Percentiles rank a stretch among this genome's conserved stretches.
These are phyloP conservation scores for Oxyria digyna DNA, from an alignment of 148 eudicot genomes.

Conservation along the genomic window DNA sequence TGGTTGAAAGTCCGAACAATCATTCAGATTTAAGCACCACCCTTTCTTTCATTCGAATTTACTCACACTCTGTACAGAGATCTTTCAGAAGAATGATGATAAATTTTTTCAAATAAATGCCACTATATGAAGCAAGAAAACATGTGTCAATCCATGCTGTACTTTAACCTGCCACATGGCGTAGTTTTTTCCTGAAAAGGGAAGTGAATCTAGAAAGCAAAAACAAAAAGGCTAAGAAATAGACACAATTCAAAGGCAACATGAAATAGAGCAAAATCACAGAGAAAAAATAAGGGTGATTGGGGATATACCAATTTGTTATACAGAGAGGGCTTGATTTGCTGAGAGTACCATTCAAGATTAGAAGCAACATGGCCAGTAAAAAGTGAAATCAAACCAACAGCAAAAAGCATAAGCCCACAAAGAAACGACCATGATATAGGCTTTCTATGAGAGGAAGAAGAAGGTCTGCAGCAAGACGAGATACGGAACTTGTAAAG, in stretches of 20 bases:
- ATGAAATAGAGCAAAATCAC: background rate
- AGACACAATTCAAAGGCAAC: background rate
- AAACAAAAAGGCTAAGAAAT: background rate
- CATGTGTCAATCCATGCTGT: background rate
- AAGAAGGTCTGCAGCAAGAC: slow-evolving; percentile 22
- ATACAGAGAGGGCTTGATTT: slow-evolving; percentile 44
- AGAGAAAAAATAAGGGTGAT: background rate
- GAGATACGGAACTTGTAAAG: slow-evolving; percentile 13
- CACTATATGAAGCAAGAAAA: background rate
- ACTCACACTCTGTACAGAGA: background rate
- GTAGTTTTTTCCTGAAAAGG: background rate
- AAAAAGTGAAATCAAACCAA: slow-evolving; percentile 83
- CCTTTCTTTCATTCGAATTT: background rate
- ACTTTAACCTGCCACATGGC: background rate
- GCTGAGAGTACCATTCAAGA: slow-evolving; percentile 84
- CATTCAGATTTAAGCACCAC: background rate
- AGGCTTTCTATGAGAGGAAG: slow-evolving; percentile 24
- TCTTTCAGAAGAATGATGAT: background rate
- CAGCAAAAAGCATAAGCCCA: slow-evolving; percentile 66
- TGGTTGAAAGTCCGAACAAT: background rate
- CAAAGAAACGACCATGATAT: slow-evolving; percentile 67
- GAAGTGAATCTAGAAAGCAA: background rate
- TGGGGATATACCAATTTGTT: slow-evolving; percentile 35
- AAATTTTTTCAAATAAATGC: background rate
- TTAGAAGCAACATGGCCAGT: slow-evolving; percentile 92